Conservation (phyloP, 164 flowering plant genomes). For the Magnolia kwangsiensis region DNA sequence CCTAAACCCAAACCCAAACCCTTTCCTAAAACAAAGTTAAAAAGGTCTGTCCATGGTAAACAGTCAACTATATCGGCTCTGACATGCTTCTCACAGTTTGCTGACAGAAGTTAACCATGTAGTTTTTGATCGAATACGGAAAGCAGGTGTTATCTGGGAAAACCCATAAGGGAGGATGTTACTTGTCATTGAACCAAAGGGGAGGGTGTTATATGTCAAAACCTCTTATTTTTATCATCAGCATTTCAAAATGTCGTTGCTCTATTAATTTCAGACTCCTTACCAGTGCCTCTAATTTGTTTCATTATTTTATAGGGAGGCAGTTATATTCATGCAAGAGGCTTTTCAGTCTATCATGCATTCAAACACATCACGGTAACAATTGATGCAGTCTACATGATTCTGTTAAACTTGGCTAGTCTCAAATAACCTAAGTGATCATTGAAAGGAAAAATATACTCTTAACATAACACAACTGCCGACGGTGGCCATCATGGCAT, state of each 20-base stretch:
- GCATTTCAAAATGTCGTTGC: not conserved
- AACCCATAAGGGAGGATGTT: no score
- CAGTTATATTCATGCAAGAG: slow-evolving; percentile 83
- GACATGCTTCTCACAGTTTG: no score
- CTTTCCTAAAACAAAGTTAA: no score
- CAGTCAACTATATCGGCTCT: no score
- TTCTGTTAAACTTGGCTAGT: not conserved
- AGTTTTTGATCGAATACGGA: no score
- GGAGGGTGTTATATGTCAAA: no score
- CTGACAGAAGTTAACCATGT: no score
- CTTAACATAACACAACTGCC: not conserved
- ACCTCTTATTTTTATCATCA: not conserved
- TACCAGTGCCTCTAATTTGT: not conserved
- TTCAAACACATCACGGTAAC: slow-evolving; percentile 73
- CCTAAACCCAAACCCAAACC: no score
- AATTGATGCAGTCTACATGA: not conserved
- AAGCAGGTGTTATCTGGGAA: no score
- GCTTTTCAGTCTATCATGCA: slow-evolving; percentile 75
- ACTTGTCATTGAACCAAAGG: no score
- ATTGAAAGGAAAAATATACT: no score
- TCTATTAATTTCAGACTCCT: not conserved
- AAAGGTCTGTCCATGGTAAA: no score
- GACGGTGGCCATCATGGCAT: not conserved
- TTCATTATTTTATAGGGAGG: slow-evolving; percentile 55
- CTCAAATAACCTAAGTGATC: not conserved